phyloP scores from a whole-genome alignment of 2,329 filamentous ascomycete species.

The Calonectria henricotiae region DNA sequence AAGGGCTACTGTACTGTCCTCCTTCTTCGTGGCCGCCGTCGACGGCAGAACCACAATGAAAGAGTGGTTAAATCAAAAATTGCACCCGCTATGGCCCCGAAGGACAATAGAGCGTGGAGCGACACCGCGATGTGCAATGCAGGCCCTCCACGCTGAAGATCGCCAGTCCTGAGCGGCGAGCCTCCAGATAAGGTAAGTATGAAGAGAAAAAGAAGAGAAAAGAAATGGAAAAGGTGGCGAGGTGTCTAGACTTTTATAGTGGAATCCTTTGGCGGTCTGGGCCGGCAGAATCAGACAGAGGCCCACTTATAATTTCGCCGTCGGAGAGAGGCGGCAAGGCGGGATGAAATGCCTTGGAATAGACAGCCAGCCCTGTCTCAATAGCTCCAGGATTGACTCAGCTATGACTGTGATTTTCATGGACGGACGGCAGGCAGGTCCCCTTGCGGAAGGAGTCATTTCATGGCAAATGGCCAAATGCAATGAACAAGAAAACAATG shows the following conservation, averaged over 20 bases:
- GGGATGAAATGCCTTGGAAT: too few species aligned
- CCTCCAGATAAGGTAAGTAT: slow-evolving; percentile 71
- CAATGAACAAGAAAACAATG: too few species aligned
- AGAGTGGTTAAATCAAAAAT: slow-evolving; percentile 67
- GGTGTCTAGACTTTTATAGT: neutral
- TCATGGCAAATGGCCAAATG: too few species aligned
- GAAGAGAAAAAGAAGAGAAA: slow-evolving; percentile 62
- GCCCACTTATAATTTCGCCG: neutral
- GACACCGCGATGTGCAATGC: slow-evolving; percentile 72
- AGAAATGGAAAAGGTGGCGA: slow-evolving; percentile 20
- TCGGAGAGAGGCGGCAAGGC: neutral
- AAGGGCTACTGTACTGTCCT: neutral
- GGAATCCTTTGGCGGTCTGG: neutral
- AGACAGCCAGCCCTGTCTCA: too few species aligned
- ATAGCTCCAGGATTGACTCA: too few species aligned
- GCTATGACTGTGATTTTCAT: too few species aligned
- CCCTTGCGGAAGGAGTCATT: too few species aligned
- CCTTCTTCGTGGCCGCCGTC: slow-evolving; percentile 12
- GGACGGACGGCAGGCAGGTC: too few species aligned
- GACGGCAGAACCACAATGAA: slow-evolving; percentile 60
- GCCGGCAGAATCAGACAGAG: neutral
- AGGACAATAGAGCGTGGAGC: slow-evolving; percentile 68
- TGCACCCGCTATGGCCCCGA: slow-evolving; percentile 69
- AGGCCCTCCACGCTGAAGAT: slow-evolving; percentile 65
- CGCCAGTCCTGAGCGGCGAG: slow-evolving; percentile 65